A percentile compares a stretch with the other conserved stretches of the same genome.
Conservation (phyloP, 2,329 filamentous ascomycete species). For the Ambrosiella xylebori region DNA sequence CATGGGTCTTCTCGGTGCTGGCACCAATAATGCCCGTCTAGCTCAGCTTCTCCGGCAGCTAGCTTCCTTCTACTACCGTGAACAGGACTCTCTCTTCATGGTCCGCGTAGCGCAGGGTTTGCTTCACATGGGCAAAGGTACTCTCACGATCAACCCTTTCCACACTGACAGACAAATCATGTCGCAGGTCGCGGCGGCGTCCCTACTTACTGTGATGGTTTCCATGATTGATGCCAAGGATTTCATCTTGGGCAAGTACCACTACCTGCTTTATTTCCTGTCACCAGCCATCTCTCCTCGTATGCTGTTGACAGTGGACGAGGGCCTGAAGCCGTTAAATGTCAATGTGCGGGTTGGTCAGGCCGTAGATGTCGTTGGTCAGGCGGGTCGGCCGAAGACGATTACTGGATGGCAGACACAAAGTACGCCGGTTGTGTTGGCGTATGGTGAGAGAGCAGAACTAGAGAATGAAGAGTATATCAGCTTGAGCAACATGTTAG, state of each 20-base stretch:
- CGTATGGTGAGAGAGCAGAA: conserved; percentile 91
- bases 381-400: conserved; percentile 92
- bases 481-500: conserved; percentile 73
- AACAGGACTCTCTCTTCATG: conserved; percentile 96
- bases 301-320: conserved; percentile 90
- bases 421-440: conserved; percentile 88
- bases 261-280: conserved; percentile 95
- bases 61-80: conserved; percentile 94
- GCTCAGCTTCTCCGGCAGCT: conserved; percentile 88
- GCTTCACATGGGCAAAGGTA: conserved; percentile 98
- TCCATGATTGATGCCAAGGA: conserved; percentile 92
- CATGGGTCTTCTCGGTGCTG: conserved; percentile 91
- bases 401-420: conserved; percentile 99
- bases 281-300: conserved; percentile 93
- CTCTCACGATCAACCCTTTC: conserved; percentile 92
- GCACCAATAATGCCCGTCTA: conserved; percentile 93
- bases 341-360: conserved; percentile 96
- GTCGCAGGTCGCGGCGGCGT: conserved; percentile 76
- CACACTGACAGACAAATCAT: conserved; percentile 94
- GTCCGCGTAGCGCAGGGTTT: conserved; percentile 95
- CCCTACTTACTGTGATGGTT: conserved; percentile 75
- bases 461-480: conserved; percentile 96
- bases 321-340: conserved; percentile 80
- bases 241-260: conserved; percentile 48
- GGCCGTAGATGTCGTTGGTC: conserved; percentile 93